Evolutionary conservation across 2,329 filamentous ascomycete genomes (phyloP).

Genomic region (Septoria linicola): DNA sequence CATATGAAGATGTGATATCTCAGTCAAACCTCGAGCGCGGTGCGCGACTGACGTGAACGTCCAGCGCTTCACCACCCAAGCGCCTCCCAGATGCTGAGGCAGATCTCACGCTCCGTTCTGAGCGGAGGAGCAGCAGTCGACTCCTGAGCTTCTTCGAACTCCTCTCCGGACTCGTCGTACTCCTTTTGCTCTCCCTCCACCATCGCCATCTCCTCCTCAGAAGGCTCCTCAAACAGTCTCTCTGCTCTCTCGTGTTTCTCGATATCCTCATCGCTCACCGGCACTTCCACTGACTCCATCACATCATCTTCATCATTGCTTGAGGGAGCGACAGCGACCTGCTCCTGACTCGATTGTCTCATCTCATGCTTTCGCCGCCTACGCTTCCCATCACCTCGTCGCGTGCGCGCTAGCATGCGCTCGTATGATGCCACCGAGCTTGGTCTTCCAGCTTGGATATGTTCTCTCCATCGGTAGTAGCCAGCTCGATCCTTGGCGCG

Average conservation of each 20-base stretch:
- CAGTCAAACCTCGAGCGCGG: too few species aligned
- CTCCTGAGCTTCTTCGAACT: neutral
- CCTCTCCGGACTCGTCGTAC: neutral
- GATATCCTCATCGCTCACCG: too few species aligned
- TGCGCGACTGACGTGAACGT: neutral
- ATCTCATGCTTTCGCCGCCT: too few species aligned
- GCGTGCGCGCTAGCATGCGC: neutral
- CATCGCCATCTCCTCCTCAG: too few species aligned
- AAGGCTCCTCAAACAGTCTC: too few species aligned
- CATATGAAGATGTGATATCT: too few species aligned
- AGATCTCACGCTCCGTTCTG: neutral
- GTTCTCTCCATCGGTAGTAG: neutral
- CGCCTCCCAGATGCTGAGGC: conserved; percentile 2
- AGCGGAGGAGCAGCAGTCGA: neutral
- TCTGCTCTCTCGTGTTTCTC: too few species aligned
- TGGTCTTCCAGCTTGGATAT: neutral
- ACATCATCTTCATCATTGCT: too few species aligned
- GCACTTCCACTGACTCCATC: too few species aligned
- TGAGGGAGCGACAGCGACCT: too few species aligned
- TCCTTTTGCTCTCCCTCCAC: too few species aligned
- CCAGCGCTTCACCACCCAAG: neutral
- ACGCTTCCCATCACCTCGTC: neutral
- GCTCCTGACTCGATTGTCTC: too few species aligned
- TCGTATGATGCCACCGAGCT: neutral
- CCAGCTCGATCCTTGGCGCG: neutral